Evolutionary conservation across 2,329 filamentous ascomycete genomes (phyloP), one percentile per base, ranked within the genome.

Genomic region (Aspergillus costaricaensis): DNA sequence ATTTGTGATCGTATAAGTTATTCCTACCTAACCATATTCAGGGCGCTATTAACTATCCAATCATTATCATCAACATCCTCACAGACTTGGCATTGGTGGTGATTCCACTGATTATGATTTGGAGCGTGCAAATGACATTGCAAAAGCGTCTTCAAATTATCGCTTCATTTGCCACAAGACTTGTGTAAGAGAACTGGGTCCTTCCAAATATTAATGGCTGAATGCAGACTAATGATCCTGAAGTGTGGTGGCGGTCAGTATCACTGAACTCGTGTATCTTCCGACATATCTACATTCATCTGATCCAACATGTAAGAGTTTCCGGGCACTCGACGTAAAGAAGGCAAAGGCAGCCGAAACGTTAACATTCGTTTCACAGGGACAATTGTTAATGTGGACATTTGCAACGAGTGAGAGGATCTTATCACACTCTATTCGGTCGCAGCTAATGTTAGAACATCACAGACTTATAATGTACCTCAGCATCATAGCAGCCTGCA

Each of bases 401-500:
- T 61, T 14, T 65, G 57, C 47, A 65, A 62, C 10, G 54, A 67
- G 65, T 67, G 27, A 32, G 52, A 32, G 5, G 30, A 36, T 36
- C 4, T 12, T 6, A 36, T 36, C 4, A 0, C 12, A 14, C 30
- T 2, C 19, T 12, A 39, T 8, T 19, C 14, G 9, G 30, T 44
- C 6, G 10, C 15, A 30, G 47, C 44, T 52, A 44, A 60, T 15
- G 2, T 9, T 32, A 6, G 5, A 2, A 6, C 27, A 21, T 21
- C 27, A 9, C 30, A 67, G 65, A 27, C 51, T 61, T 4, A 60
- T 64, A 5, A 58, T 64, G 58, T 59, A 64, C 19, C 25, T 60
- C 17, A 55, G 61, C 44, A 65, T 67, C n/a, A 61, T 64, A 17
- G 56, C 61, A 5, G 59, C 63, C 1, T 61, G 63, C 14, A 64